Evolutionary conservation across 2,329 filamentous ascomycete genomes (phyloP).

Genomic region (Knufia petricola): DNA sequence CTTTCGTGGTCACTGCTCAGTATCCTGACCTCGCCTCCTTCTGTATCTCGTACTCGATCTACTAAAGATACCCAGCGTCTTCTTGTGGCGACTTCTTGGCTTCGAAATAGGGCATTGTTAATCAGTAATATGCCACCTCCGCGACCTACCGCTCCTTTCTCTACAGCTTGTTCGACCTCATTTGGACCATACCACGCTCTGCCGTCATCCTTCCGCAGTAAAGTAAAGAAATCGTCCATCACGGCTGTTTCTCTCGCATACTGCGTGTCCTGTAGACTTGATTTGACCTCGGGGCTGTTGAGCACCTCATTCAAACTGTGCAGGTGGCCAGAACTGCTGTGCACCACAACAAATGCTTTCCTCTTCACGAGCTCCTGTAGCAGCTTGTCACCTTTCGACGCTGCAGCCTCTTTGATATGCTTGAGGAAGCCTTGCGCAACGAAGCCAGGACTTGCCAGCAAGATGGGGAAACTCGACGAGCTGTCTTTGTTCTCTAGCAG

Average conservation of each 20-base stretch:
- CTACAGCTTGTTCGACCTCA: conserved; percentile 73
- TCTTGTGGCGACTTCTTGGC: conserved; percentile 64
- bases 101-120: conserved; percentile 79
- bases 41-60: conserved; percentile 68
- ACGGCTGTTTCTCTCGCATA: conserved; percentile 73
- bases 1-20: conserved; percentile 91
- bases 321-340: conserved; percentile 74
- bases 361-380: conserved; percentile 48
- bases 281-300: conserved; percentile 66
- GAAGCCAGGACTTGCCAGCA: conserved; percentile 85
- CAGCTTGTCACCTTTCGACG: conserved; percentile 61
- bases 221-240: conserved; percentile 73
- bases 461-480: conserved; percentile 49
- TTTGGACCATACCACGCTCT: conserved; percentile 81
- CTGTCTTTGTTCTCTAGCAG: conserved; percentile 32
- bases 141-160: conserved; percentile 76
- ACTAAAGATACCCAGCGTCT: conserved; percentile 77
- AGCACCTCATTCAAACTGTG: conserved; percentile 84
- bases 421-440: conserved; percentile 70
- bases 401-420: conserved; percentile 55
- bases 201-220: conserved; percentile 74
- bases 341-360: conserved; percentile 58
- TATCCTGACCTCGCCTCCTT: conserved; percentile 81
- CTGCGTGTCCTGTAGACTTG: conserved; percentile 73
- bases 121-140: conserved; percentile 79